These are phyloP conservation scores for Pachyrhizus erosus DNA, from an alignment of 306 rosid genomes.

Conservation along the genomic window DNA sequence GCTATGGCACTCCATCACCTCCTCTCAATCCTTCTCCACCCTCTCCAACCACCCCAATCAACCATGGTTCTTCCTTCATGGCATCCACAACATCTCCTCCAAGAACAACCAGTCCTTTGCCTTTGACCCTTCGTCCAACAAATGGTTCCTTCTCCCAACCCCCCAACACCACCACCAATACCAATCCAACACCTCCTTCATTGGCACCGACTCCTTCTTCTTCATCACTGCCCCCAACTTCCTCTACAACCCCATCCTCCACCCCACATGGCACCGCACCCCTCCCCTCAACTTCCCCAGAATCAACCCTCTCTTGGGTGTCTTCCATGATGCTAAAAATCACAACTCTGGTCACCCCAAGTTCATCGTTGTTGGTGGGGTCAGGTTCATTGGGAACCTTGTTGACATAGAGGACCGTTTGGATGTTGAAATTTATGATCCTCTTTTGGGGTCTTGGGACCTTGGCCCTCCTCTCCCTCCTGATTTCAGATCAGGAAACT, in stretches of 20 bases:
- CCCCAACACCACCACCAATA: constrained; percentile 26
- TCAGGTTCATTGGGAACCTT: constrained; percentile 74
- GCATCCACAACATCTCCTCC: constrained; percentile 80
- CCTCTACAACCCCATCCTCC: constrained; percentile 58
- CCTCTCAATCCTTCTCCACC: constrained; percentile 55
- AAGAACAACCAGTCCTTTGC: constrained; percentile 82
- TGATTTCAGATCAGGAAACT: constrained; percentile 74
- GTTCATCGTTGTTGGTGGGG: constrained; percentile 80
- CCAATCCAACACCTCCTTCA: constrained; percentile 58
- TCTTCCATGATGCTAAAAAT: constrained; percentile 35
- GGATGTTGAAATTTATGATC: constrained; percentile 75
- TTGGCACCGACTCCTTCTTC: constrained; percentile 66
- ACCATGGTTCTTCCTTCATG: constrained; percentile 87
- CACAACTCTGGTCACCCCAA: constrained; percentile 1
- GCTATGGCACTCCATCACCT: constrained; percentile 68
- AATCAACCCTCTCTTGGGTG: constrained; percentile 79
- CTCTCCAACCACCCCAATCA: neutral
- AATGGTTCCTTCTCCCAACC: constrained; percentile 74
- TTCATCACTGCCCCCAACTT: constrained; percentile 73
- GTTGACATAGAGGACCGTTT: constrained; percentile 86
- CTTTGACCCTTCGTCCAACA: constrained; percentile 72
- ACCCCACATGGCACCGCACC: constrained; percentile 55
- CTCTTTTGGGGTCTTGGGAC: constrained; percentile 58
- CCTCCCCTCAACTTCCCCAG: constrained; percentile 75
- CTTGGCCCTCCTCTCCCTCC: constrained; percentile 73